Evolutionary conservation across 179 eudicot species (phyloP).

Genomic region (Dionaea muscipula): DNA sequence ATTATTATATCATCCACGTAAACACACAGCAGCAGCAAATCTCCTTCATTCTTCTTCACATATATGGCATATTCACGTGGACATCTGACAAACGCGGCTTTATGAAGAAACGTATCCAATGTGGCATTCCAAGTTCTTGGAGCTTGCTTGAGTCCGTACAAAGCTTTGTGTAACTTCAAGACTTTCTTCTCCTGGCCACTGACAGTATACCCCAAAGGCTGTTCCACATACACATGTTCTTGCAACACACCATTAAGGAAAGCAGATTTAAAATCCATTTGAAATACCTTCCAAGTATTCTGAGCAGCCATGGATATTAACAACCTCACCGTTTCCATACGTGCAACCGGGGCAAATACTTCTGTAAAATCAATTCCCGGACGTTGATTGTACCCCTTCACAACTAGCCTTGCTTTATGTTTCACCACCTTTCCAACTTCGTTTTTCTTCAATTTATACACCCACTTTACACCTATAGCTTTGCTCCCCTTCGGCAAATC

Average conservation of each 20-base stretch:
- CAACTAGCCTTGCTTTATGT: no score
- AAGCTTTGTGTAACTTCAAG: no score
- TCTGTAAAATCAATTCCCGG: background rate
- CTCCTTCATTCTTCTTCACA: background rate
- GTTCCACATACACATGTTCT: background rate
- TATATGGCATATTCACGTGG: background rate
- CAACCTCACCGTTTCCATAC: background rate
- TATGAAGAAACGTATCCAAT: background rate
- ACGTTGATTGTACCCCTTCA: background rate
- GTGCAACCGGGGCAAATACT: background rate
- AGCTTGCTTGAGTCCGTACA: no score
- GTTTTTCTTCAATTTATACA: no score
- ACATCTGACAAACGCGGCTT: background rate
- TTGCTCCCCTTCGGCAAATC: no score
- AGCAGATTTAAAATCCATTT: no score
- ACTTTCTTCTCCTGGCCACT: background rate
- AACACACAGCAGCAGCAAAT: background rate
- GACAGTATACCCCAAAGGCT: background rate
- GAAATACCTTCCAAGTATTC: background rate
- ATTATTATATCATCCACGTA: no score
- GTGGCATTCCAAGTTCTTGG: background rate
- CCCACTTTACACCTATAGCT: no score
- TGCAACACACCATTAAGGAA: background rate
- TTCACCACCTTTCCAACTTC: no score
- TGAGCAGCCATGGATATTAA: background rate